Conservation (phyloP, 805 yeast genomes). For the Pichia eremophila region DNA sequence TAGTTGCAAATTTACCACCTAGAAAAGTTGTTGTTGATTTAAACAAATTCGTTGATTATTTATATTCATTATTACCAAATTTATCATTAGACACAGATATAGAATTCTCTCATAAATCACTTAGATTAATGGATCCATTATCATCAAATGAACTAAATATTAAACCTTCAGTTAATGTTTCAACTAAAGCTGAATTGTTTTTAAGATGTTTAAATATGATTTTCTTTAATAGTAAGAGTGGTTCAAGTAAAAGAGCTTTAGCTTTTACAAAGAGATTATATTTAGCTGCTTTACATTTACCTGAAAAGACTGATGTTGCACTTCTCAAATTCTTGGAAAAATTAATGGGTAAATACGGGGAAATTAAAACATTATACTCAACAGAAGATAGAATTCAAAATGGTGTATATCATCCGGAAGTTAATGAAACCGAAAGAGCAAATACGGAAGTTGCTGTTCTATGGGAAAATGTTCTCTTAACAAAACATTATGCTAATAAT, state of each 20-base stretch:
- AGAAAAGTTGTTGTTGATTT: slow-evolving; percentile 74
- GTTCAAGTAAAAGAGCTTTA: slow-evolving; percentile 55
- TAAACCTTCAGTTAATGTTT: slow-evolving; percentile 71
- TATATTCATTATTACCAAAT: slow-evolving; percentile 61
- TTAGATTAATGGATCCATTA: slow-evolving; percentile 74
- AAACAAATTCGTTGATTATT: slow-evolving; percentile 65
- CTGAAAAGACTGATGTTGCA: slow-evolving; percentile 82
- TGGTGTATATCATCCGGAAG: slow-evolving; percentile 62
- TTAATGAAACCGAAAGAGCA: slow-evolving; percentile 59
- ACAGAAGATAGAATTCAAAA: slow-evolving; percentile 85
- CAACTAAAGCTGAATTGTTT: slow-evolving; percentile 81
- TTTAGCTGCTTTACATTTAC: slow-evolving; percentile 58
- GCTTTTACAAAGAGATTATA: slow-evolving; percentile 81
- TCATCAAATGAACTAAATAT: slow-evolving; percentile 25
- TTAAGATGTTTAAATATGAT: slow-evolving; percentile 70
- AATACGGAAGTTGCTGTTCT: slow-evolving; percentile 84
- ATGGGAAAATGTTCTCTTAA: slow-evolving; percentile 78
- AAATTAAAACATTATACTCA: slow-evolving; percentile 64
- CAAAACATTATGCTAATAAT: slow-evolving; percentile 74
- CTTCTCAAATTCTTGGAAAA: slow-evolving; percentile 70
- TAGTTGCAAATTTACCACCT: slow-evolving; percentile 65
- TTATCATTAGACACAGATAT: slow-evolving; percentile 72
- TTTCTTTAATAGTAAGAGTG: slow-evolving; percentile 68
- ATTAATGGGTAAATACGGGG: slow-evolving; percentile 60
- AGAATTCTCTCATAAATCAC: slow-evolving; percentile 74